Base-by-base conservation (phyloP, 2,329 filamentous ascomycete species). In the Aspergillus sp. region DNA sequence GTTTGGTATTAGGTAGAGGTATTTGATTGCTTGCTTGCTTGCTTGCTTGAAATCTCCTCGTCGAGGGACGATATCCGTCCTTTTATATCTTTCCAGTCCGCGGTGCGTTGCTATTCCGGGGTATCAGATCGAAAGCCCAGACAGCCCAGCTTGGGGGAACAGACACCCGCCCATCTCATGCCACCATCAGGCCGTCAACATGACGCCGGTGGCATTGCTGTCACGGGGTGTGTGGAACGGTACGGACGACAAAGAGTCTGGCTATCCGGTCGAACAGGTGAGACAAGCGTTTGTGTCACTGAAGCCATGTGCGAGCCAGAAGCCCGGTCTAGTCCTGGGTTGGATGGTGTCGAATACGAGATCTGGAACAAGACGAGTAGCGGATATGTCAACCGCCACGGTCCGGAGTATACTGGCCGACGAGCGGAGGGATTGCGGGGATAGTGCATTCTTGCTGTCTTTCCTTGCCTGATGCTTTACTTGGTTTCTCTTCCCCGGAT, bases 311-410 rank as follows among this genome's bases (percentile, higher is more conserved):
- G 40, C 35, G 19, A 20, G 40, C 17, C 11, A 22, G 16, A 8
- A 13, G n/a, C 40, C 7, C 7, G 11, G 16, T 42, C 40, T 14
- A 42, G n/a, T 22, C 17, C 9, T 24, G 16, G 16, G 16, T 36
- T 48, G 46, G 54, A 47, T 19, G 48, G 42, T 42, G 35, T 48
- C 32, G 54, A 63, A 66, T 65, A 66, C 64, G 64, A 66, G 63
- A 41, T 59, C 56, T 59, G 55, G 52, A 60, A 63, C 56, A 57
- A 16, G 41, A 17, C 38, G 41, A 51, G 41, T 41, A 57, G 49
- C 57, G 45, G 54, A 33, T 45, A 56, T 30, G 11, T 30, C 16
- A n/a, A 45, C 19, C 33, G n/a, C 13, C 35, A 17, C 14, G 19
- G n/a, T 16, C 19, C 22, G n/a, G 24, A 22, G 41, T 7, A 17